Conservation (phyloP, 345 rosid species). For the Murraya koenigii region DNA sequence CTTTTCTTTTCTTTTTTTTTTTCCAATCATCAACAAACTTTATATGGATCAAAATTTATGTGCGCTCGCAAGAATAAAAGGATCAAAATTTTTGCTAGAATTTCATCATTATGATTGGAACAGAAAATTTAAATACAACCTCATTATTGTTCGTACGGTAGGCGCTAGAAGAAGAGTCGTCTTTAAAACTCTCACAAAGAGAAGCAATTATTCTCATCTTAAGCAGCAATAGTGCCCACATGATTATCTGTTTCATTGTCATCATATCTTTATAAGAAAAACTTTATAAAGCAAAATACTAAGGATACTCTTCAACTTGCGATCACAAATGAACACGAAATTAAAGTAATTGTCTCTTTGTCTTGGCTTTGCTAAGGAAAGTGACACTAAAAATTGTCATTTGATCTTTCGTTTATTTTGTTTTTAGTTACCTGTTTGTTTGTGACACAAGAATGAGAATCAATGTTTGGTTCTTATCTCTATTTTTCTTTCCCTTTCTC, state of each 20-base stretch:
- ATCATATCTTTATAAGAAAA: neutral
- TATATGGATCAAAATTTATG: too few relatives aligned
- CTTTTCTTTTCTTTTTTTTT: too few relatives aligned
- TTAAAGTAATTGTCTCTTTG: neutral
- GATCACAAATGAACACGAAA: slow-evolving; percentile 3
- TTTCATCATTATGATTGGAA: too few relatives aligned
- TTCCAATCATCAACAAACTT: too few relatives aligned
- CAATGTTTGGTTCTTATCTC: neutral
- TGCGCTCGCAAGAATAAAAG: too few relatives aligned
- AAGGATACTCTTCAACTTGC: neutral
- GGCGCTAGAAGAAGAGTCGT: neutral
- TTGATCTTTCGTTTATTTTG: neutral
- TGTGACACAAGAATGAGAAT: slow-evolving; percentile 18
- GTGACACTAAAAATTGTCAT: neutral
- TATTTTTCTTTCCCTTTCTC: neutral
- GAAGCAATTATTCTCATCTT: neutral
- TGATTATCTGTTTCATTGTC: slow-evolving; percentile 4
- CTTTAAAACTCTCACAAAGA: neutral
- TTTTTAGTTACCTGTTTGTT: neutral
- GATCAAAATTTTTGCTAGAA: too few relatives aligned
- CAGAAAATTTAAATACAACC: too few relatives aligned
- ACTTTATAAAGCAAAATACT: neutral
- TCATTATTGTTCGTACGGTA: too few relatives aligned
- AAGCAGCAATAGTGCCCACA: neutral
- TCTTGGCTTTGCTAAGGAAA: slow-evolving; percentile 8